Base-by-base conservation (phyloP, 176 grass and related monocot species). In the Cenchrus purpureus region DNA sequence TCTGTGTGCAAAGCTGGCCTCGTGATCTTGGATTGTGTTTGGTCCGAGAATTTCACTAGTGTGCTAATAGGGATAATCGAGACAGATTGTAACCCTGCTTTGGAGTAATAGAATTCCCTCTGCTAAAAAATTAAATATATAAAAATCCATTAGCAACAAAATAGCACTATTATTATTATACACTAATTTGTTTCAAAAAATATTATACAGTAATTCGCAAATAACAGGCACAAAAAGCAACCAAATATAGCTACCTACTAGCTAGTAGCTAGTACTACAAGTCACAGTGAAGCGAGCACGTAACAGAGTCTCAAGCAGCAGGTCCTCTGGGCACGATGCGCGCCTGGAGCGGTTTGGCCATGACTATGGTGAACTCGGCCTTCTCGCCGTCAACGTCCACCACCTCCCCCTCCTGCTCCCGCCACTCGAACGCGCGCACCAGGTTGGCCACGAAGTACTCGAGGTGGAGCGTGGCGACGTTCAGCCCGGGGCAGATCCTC, bases 401-500 rank as follows among this genome's bases (percentile, higher is more conserved):
- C 55, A 86, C 82, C 11, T 91, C 65, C 65, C 82, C 90, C 19
- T 85, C 82, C 58, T 8, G 8, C 13, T 6, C 17, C 14, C 29
- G 69, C 79, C 79, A 81, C 65, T 81, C 64, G 65, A 68, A 81
- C 1, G 6, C 29, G 12, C 31, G 48, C 76, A 89, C 81, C 73
- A 89, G 34, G 77, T 79, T 84, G 0, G 63, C 81, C 17, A 89
- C 87, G 31, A 89, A 63, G 58, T 57, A 89, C 70, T 86, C 60
- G 25, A 86, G 46, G 48, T 82, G 70, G 17, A 90, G 72, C 72
- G 65, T 82, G 2, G 86, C 90, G 25, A 88, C 42, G 11, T 58
- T 57, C 20, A 85, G 12, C 10, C 82, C 86, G 0, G 90, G 54
- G 78, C 90, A 92, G 34, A 92, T 82, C 82, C 90, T 82, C 71